Base-by-base conservation (phyloP, 192 early-diverging fungal genomes). In the Lunasporangiospora selenospora region DNA sequence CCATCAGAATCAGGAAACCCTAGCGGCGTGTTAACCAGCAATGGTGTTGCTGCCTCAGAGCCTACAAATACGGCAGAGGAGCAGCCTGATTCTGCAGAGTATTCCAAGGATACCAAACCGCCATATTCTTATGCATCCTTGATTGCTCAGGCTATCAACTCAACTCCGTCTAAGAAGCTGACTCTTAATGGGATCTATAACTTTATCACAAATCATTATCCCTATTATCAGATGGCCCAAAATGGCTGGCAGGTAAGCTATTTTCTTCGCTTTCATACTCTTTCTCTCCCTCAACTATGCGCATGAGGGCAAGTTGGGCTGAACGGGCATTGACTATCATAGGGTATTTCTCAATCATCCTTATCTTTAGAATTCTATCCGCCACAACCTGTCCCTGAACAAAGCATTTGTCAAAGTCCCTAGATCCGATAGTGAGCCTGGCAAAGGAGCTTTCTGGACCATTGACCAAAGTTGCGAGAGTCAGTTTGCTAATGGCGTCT, bases 161-260 rank as follows among this genome's bases (percentile, higher is more conserved):
- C 78, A 33, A 80, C 80, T 39, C 83, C 86, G 15, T 80, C 81
- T 23, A 82, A 87, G 47, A 81, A 86, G 54, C 84, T 94, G 75
- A 93, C 94, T 19, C 80, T 96, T 24, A 89, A 85, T 60, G 92
- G 92, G 40, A 93, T 96, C 60, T 96, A 96, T 77, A 80, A 83
- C 32, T 94, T 88, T 83, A 81, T 92, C 15, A 86, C 86, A 60
- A 81, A 83, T n/a, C 62, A 88, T 55, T 95, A 89, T 51, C 88
- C 91, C 8, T 93, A 92, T 66, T 96, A 87, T 58, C 78, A 85
- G 42, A 88, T 87, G 15, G 92, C 91, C 1, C 83, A 83, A 32
- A 79, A 79, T 29, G 87, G 87, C n/a, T 88, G 87, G 89, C 84
- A 82, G 77, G 78, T 80, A 76, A 48, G 13, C 19, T 15, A 18